Conservation (phyloP, 345 rosid genomes). For the Aegle marmelos region DNA sequence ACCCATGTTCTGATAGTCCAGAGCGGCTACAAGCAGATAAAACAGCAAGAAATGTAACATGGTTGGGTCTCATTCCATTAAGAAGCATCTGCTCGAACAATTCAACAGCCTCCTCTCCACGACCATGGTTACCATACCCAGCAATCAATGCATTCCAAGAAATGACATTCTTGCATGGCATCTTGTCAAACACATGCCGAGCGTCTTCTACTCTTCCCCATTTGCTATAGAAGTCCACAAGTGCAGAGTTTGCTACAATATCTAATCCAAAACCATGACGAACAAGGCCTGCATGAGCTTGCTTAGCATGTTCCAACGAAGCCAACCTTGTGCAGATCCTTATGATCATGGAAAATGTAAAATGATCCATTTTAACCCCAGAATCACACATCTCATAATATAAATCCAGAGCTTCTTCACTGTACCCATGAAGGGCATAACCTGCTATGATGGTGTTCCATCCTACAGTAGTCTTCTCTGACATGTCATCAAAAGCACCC, state of each 20-base stretch:
- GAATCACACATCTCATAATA: constrained; percentile 69
- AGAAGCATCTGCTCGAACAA: constrained; percentile 64
- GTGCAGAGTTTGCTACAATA: constrained; percentile 68
- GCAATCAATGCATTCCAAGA: constrained; percentile 89
- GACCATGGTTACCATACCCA: constrained; percentile 79
- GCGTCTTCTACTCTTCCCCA: constrained; percentile 91
- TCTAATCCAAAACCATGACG: constrained; percentile 73
- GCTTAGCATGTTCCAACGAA: constrained; percentile 63
- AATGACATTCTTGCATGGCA: constrained; percentile 65
- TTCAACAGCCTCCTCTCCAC: constrained; percentile 64
- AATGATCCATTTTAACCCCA: constrained; percentile 68
- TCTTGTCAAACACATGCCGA: constrained; percentile 54
- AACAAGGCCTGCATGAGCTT: constrained; percentile 74
- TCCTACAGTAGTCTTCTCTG: constrained; percentile 72
- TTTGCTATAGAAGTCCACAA: constrained; percentile 91
- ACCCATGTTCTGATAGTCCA: constrained; percentile 60
- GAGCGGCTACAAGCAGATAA: constrained; percentile 78
- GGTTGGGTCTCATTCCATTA: constrained; percentile 59
- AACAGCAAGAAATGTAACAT: constrained; percentile 73
- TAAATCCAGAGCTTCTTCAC: constrained; percentile 73
- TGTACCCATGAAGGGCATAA: constrained; percentile 76
- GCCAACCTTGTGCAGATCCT: constrained; percentile 73
- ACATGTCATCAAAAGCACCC: constrained; percentile 64
- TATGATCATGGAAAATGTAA: constrained; percentile 69
- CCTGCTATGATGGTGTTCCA: constrained; percentile 82